These are phyloP conservation scores for Candida tunisiensis DNA, from an alignment of 1,139 yeast genomes.

Conservation along the genomic window DNA sequence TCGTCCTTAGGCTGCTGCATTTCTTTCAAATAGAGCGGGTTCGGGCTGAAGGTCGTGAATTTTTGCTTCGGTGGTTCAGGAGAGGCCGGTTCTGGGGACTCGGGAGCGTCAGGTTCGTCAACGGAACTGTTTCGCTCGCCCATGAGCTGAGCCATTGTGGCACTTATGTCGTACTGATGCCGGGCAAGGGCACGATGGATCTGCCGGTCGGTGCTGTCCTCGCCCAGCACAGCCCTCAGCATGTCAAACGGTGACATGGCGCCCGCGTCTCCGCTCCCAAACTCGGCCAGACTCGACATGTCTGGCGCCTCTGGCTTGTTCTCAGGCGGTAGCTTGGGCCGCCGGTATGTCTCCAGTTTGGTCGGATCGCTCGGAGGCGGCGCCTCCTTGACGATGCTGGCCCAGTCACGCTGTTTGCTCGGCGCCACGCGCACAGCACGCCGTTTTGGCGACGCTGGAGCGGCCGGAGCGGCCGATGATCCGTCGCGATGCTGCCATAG, in stretches of 20 bases:
- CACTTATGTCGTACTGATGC: constrained; percentile 16
- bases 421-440: no score
- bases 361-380: constrained; percentile 7
- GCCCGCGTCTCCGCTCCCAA: neutral
- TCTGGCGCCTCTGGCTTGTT: constrained; percentile 3
- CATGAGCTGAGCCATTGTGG: constrained; percentile 12
- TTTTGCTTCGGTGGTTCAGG: constrained; percentile 3
- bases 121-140: constrained; percentile 3
- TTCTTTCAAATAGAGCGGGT: no score
- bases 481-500: constrained; percentile 24
- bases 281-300: neutral
- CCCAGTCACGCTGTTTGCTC: neutral
- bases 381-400: neutral
- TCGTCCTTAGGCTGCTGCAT: constrained; percentile 10
- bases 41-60: neutral
- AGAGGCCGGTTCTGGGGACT: constrained; percentile 4
- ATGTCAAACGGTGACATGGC: constrained; percentile 16
- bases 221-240: constrained; percentile 16
- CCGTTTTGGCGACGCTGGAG: no score
- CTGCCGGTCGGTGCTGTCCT: constrained; percentile 13
- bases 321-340: constrained; percentile 1
- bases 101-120: constrained; percentile 2
- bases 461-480: no score
- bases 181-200: constrained; percentile 15
- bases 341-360: constrained; percentile 4